Percentiles rank a stretch among this genome's conserved stretches.
Evolutionary conservation across 176 grass and related monocot species (phyloP).

Genomic region (Cymbopogon citratus): DNA sequence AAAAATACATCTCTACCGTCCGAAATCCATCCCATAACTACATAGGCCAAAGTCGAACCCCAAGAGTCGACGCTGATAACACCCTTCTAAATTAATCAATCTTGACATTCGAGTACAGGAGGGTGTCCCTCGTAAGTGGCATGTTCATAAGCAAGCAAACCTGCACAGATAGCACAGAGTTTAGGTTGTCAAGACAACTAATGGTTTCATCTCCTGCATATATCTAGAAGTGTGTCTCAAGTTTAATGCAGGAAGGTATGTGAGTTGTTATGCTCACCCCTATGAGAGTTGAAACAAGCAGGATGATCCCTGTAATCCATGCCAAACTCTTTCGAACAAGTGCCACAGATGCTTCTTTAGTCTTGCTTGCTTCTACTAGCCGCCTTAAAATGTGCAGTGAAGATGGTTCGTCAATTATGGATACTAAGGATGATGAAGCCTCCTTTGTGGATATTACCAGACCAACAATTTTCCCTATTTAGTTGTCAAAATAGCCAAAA

Average conservation of each 20-base stretch:
- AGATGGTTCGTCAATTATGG: constrained; percentile 56
- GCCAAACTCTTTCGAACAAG: constrained; percentile 74
- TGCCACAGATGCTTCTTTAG: constrained; percentile 27
- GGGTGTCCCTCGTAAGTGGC: constrained; percentile 86
- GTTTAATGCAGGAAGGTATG: neutral
- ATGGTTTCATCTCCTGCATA: neutral
- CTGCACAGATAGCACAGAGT: constrained; percentile 40
- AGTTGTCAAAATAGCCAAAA: constrained; percentile 7
- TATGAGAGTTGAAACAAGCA: constrained; percentile 80
- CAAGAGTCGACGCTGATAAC: neutral
- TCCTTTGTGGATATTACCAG: constrained; percentile 53
- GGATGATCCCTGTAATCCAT: constrained; percentile 89
- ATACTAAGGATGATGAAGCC: constrained; percentile 32
- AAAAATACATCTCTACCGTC: neutral
- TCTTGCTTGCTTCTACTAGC: constrained; percentile 59
- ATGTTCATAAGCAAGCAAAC: constrained; percentile 75
- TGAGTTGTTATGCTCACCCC: constrained; percentile 55
- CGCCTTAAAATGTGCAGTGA: constrained; percentile 57
- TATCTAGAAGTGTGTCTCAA: neutral
- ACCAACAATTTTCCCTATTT: constrained; percentile 75
- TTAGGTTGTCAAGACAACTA: neutral
- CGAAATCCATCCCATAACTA: neutral
- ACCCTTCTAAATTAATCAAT: constrained; percentile 53
- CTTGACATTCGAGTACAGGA: constrained; percentile 96
- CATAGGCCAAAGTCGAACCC: neutral